phyloP scores from a whole-genome alignment of 1,139 yeast species.

The Martiniozyma asiatica region DNA sequence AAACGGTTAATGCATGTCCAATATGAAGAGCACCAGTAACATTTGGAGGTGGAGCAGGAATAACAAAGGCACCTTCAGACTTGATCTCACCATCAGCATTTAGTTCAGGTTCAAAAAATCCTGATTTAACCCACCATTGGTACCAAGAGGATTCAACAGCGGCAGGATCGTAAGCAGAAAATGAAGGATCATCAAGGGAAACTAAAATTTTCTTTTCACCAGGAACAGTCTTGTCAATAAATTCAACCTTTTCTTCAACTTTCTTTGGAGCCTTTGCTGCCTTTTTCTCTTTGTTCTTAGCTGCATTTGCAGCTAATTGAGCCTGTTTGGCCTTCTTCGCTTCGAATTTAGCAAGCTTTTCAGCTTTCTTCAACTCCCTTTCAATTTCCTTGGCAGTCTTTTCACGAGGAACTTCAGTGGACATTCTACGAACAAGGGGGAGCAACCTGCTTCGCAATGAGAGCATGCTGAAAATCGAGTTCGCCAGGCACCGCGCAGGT shows the following conservation, averaged over 20 bases:
- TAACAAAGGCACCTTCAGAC: slow-evolving; percentile 75
- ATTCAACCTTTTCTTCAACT: slow-evolving; percentile 67
- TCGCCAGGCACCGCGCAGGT: too few relatives aligned
- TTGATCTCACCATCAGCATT: slow-evolving; percentile 61
- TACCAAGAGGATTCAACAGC: slow-evolving; percentile 97
- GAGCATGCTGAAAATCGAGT: too few relatives aligned
- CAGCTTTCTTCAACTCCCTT: slow-evolving; percentile 93
- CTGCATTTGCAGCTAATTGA: slow-evolving; percentile 27
- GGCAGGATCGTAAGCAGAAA: slow-evolving; percentile 87
- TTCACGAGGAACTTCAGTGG: slow-evolving; percentile 6
- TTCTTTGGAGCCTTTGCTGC: slow-evolving; percentile 66
- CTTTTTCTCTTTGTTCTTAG: slow-evolving; percentile 34
- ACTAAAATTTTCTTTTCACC: slow-evolving; percentile 87
- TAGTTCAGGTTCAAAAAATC: slow-evolving; percentile 80
- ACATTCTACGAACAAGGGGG: slow-evolving; percentile 20
- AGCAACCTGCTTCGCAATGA: too few relatives aligned
- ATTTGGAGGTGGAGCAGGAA: slow-evolving; percentile 98
- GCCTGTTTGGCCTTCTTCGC: slow-evolving; percentile 86
- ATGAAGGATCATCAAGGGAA: slow-evolving; percentile 80
- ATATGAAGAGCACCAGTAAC: slow-evolving; percentile 98
- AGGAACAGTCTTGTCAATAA: slow-evolving; percentile 65
- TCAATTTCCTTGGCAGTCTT: slow-evolving; percentile 74
- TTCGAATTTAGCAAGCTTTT: slow-evolving; percentile 84
- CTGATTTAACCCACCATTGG: slow-evolving; percentile 90
- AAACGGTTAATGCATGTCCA: slow-evolving; percentile 94